Evolutionary conservation across 306 rosid genomes (phyloP), one percentile per base, ranked within the genome.

Genomic region (Inga laurina): DNA sequence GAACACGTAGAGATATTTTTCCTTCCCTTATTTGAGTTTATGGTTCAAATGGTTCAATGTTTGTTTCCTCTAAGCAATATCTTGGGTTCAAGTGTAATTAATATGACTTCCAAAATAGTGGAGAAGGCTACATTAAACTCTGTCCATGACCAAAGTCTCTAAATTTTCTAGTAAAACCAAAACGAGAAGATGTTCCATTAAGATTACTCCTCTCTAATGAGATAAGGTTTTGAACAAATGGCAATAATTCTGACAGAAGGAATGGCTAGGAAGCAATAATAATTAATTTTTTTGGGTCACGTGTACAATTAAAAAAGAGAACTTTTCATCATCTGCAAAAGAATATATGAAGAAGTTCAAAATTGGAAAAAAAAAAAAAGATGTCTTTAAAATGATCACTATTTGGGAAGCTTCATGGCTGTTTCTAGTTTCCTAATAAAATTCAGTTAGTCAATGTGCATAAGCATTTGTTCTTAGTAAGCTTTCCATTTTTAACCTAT

Each of bases 201-300:
- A 30, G 52, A 82, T 74, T 74, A 15, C 45, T 51, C 10, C 51
- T 32, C 51, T 32, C 18, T 9, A 46, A 69, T 77, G 54, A 77
- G 69, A 82, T 54, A 77, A 57, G 78, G 24, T 76, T 39, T 70
- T 69, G 24, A 77, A 34, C 66, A 32, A 75, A 77, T 83, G 54
- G 56, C 73, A 59, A 69, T 57, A 70, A 44, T 44, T 56, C 62
- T 57, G 72, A 32, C 57, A 57, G 52, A 77, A 61, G 41, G 24
- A 69, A 57, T 82, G 85, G 7, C 66, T n/a, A 71, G 24, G 19
- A 30, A 16, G 45, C 62, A 32, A 27, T 4, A 9, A 30, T 49
- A 3, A 49, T 39, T 10, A 0, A 24, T 39, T 71, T 56, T 64
- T 19, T 52, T 52, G 19, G 59, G 24, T 51, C 69, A 72, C 35